phyloP scores from a whole-genome alignment of 1,284 basidiomycete species.

The Cutaneotrichosporon daszewskae region DNA sequence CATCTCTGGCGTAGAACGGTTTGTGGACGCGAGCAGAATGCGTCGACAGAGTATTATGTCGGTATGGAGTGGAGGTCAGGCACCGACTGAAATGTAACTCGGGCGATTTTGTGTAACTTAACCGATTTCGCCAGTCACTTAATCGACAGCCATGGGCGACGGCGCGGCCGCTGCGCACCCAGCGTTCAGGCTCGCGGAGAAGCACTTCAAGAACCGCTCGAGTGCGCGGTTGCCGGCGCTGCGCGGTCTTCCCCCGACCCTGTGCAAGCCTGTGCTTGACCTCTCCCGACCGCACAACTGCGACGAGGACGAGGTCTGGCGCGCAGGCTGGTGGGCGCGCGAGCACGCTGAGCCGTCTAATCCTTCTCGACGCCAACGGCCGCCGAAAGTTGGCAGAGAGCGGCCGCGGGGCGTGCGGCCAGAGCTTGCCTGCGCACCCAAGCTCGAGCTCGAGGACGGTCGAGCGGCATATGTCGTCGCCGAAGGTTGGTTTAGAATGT shows the following conservation, averaged over 20 bases:
- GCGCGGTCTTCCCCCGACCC: slow-evolving; percentile 8
- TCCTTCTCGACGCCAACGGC: slow-evolving; percentile 7
- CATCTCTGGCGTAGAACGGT: too few species aligned
- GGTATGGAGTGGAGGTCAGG: too few species aligned
- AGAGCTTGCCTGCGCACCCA: slow-evolving; percentile 10
- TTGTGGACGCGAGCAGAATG: too few species aligned
- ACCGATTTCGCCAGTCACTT: too few species aligned
- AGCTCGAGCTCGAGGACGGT: slow-evolving; percentile 23
- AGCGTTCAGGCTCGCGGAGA: slow-evolving; percentile 42
- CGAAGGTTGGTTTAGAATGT: slow-evolving; percentile 27
- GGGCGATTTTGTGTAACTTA: too few species aligned
- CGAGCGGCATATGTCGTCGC: slow-evolving; percentile 33
- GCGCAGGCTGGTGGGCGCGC: slow-evolving; percentile 41
- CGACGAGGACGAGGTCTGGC: slow-evolving; percentile 38
- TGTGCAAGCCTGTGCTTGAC: slow-evolving; percentile 29
- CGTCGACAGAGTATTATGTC: too few species aligned
- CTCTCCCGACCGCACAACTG: slow-evolving; percentile 28
- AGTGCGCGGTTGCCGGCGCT: slow-evolving; percentile 27
- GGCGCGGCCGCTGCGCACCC: too few species aligned
- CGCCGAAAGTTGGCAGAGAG: slow-evolving; percentile 23
- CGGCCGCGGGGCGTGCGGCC: slow-evolving; percentile 27
- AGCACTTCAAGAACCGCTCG: slow-evolving; percentile 45
- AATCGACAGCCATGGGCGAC: too few species aligned
- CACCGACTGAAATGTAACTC: too few species aligned
- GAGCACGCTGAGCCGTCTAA: slow-evolving; percentile 6